Conservation (phyloP, 1,284 basidiomycete species). For the Ganoderma multipileum region DNA sequence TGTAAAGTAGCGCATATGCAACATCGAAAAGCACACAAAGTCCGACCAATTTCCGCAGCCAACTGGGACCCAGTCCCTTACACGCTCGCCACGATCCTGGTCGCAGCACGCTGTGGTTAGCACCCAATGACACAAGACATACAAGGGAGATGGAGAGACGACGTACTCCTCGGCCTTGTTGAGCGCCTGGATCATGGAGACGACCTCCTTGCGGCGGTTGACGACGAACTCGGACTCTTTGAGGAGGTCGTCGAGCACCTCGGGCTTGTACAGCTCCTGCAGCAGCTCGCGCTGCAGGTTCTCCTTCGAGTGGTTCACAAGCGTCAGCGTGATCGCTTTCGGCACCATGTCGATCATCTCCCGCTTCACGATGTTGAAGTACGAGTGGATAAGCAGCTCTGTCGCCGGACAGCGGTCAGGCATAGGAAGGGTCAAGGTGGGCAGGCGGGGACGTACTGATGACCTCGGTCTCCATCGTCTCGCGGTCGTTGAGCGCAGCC, state of each 20-base stretch:
- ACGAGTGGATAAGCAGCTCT: slow-evolving; percentile 92
- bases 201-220: slow-evolving; percentile 86
- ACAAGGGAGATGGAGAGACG: slow-evolving; percentile 32
- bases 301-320: slow-evolving; percentile 94
- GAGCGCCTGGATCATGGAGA: slow-evolving; percentile 87
- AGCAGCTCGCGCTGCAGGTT: slow-evolving; percentile 90
- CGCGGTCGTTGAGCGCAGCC: slow-evolving; percentile 92
- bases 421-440: not conserved
- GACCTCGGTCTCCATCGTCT: slow-evolving; percentile 98
- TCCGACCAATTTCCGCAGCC: slow-evolving; percentile 6
- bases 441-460: slow-evolving; percentile 82
- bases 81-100: slow-evolving; percentile 47
- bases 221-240: slow-evolving; percentile 92
- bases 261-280: slow-evolving; percentile 90
- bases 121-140: not conserved
- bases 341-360: slow-evolving; percentile 99
- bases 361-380: slow-evolving; percentile 97
- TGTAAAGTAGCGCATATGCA: slow-evolving; percentile 40
- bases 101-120: not conserved
- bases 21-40: slow-evolving; percentile 27
- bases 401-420: slow-evolving; percentile 11
- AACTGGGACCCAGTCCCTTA: no score
- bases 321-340: slow-evolving; percentile 93
- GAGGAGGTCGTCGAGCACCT: slow-evolving; percentile 89
- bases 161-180: slow-evolving; percentile 92